These are phyloP conservation scores for Monotropa hypopitys DNA, from an alignment of 179 eudicot genomes.

Conservation along the genomic window DNA sequence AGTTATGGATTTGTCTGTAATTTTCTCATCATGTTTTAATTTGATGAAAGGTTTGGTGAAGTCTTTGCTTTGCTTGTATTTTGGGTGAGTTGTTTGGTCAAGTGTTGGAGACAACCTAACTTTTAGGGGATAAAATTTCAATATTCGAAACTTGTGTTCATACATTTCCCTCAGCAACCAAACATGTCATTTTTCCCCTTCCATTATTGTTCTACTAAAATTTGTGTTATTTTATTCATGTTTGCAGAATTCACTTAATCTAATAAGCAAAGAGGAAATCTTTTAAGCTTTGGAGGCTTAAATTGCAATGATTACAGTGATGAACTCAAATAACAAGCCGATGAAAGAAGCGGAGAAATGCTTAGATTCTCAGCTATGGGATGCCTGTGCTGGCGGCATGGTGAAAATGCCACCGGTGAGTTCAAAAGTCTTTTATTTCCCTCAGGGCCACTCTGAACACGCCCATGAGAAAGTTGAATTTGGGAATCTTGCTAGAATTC, in stretches of 20 bases:
- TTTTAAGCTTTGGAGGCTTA: background rate
- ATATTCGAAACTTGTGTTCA: background rate
- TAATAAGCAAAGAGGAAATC: background rate
- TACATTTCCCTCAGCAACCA: background rate
- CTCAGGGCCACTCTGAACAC: conserved; percentile 87
- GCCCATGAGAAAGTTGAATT: conserved; percentile 46
- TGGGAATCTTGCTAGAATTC: conserved; percentile 38
- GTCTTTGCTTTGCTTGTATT: background rate
- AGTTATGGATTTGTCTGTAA: too few relatives aligned
- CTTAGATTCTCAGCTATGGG: conserved; percentile 86
- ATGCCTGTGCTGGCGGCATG: conserved; percentile 97
- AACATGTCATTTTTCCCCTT: background rate
- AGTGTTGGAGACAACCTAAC: background rate
- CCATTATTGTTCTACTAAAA: background rate
- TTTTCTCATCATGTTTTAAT: background rate
- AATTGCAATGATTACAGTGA: conserved; percentile 45
- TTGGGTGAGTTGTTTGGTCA: background rate
- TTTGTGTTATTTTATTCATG: background rate
- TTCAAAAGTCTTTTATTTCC: conserved; percentile 64
- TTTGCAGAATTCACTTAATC: background rate
- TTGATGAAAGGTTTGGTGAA: background rate
- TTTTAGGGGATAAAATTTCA: background rate
- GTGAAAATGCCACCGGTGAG: conserved; percentile 63
- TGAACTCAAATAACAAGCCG: conserved; percentile 44
- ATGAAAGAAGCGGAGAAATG: conserved; percentile 42